Conservation (phyloP, 306 rosid genomes). For the Luffa aegyptiaca region DNA sequence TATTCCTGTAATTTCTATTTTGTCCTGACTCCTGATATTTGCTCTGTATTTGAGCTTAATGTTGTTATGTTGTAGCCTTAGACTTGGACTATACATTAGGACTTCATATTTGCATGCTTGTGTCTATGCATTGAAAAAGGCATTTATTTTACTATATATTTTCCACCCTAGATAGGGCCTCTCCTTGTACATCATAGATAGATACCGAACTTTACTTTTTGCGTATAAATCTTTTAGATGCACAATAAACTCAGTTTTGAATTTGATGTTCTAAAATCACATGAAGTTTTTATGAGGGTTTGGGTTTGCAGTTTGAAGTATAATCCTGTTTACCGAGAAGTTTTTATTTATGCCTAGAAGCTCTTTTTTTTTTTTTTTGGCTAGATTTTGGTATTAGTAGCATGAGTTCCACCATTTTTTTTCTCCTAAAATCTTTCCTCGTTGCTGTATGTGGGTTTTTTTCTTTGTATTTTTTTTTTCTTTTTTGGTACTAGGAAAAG, state of each 20-base stretch:
- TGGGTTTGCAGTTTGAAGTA: neutral
- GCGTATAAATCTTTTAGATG: neutral
- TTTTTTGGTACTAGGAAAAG: neutral
- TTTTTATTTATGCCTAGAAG: neutral
- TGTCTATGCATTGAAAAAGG: neutral
- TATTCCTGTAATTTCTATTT: neutral
- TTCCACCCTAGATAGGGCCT: neutral
- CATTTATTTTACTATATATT: neutral
- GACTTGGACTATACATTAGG: neutral
- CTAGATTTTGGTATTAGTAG: neutral
- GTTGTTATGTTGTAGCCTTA: neutral
- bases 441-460: neutral
- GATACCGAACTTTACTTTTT: neutral
- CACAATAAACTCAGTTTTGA: neutral
- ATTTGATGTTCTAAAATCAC: neutral
- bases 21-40: slow-evolving; percentile 4
- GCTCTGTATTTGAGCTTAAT: neutral
- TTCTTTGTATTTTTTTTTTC: neutral
- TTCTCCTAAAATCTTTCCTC: neutral
- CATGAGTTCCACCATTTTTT: neutral
- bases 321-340: neutral
- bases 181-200: neutral
- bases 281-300: neutral
- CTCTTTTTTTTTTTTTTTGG: neutral
- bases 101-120: neutral